These are phyloP conservation scores for Volvox africanus DNA, from an alignment of 139 green algal species.

Conservation along the genomic window DNA sequence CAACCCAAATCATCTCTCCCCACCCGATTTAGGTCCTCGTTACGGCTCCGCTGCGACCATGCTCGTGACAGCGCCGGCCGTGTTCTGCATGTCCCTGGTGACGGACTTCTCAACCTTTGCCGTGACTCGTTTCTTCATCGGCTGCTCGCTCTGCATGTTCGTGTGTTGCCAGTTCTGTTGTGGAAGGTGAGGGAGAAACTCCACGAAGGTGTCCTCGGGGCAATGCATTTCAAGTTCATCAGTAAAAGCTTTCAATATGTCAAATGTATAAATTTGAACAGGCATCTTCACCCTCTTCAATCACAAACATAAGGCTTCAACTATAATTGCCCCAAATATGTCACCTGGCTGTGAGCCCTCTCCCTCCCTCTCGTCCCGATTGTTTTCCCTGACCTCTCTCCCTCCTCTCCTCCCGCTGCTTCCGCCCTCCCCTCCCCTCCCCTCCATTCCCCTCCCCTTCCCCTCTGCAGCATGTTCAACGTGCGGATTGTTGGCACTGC, in stretches of 20 bases:
- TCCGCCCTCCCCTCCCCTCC: background rate
- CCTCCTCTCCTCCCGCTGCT: background rate
- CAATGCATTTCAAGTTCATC: too few relatives aligned
- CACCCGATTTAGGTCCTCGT: background rate
- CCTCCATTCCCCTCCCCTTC: background rate
- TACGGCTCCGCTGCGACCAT: conserved; percentile 69
- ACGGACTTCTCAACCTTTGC: conserved; percentile 78
- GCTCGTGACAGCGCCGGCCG: conserved; percentile 70
- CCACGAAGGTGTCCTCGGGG: too few relatives aligned
- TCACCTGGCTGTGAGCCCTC: too few relatives aligned
- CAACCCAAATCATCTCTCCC: background rate
- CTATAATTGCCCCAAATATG: too few relatives aligned
- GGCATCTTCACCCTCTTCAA: background rate
- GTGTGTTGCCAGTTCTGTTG: conserved; percentile 94
- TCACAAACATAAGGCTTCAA: too few relatives aligned
- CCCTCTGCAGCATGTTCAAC: conserved; percentile 87
- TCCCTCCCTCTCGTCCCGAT: too few relatives aligned
- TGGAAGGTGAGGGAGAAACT: background rate
- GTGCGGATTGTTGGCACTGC: conserved; percentile 89
- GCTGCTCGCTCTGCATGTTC: conserved; percentile 82
- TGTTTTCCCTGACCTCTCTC: background rate
- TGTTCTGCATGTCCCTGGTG: conserved; percentile 83
- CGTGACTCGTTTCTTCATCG: conserved; percentile 83
- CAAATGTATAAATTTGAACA: too few relatives aligned
- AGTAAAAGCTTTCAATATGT: too few relatives aligned